Evolutionary conservation across 108 stramenopile species (phyloP), one percentile per base, ranked within the genome.

Genomic region (Cyclostephanos tholiformis): DNA sequence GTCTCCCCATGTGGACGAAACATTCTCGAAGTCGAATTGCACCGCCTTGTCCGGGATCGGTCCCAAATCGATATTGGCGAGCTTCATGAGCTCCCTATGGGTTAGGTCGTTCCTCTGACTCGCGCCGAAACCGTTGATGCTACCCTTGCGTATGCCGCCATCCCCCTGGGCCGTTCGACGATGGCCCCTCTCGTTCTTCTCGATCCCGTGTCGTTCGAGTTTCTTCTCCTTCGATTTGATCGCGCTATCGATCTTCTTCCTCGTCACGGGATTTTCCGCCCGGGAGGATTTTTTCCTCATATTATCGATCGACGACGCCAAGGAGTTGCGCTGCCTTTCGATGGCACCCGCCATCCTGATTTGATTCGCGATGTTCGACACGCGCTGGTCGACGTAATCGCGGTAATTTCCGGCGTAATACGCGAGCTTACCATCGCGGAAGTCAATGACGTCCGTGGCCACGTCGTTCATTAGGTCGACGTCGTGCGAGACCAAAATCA

Each of bases 401-500:
- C 83, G 78, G 71, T 97, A 98, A 76, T 98, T 95, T 4, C 97
- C 97, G 10, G 85, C 82, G 84, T 94, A 99, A 67, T 97, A 98
- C 23, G 57, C 82, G 6, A 98, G 86, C 55, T 81, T 85, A 65
- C 89, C 66, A 25, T 88, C 63, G 20, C 68, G 57, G 69, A 98
- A 87, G 61, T 98, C 89, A 35, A 98, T 95, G 16, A 94, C 79
- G 70, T 97, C 90, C 11, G 95, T 95, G 19, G 90, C 85, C 10
- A 95, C 89, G 69, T 95, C 88, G 39, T 98, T 96, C 63, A 97
- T 82, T 49, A 99, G 88, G 49, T 94, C 88, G 0, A 96, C 84
- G 79, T 99, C 97, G 76, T 99, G 98, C 0, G 95, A 96, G 4
- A 98, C 95, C 57, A 99, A 48, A 16, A 99, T 67, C 13, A 97